Conservation (phyloP, 768 basidiomycete species). For the Calocybe indica region DNA sequence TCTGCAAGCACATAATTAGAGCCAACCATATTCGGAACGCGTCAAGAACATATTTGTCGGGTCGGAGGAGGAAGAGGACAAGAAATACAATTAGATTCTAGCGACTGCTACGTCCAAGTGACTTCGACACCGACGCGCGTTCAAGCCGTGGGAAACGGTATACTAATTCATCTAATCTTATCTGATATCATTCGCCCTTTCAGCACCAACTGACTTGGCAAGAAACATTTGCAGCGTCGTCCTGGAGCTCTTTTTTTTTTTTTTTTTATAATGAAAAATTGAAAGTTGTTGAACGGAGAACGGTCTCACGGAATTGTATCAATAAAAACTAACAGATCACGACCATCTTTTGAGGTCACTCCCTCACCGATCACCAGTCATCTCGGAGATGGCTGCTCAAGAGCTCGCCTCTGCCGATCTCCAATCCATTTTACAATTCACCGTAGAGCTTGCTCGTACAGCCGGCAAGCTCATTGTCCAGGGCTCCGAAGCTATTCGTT, state of each 20-base stretch:
- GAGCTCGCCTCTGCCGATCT: conserved; percentile 46
- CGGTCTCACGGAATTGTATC: no score
- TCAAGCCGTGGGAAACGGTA: conserved; percentile 34
- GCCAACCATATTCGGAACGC: conserved; percentile 88
- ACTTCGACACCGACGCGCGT: conserved; percentile 37
- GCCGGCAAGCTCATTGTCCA: conserved; percentile 75
- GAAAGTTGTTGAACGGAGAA: no score
- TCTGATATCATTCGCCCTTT: conserved; percentile 4
- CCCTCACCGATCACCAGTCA: no score
- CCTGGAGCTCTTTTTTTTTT: no score
- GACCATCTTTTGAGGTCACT: conserved; percentile 10
- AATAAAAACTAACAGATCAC: no score
- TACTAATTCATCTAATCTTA: conserved; percentile 33
- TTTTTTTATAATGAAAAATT: no score
- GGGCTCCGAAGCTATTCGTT: conserved; percentile 70
- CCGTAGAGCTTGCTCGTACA: conserved; percentile 60
- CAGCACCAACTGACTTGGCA: no score
- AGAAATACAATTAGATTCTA: no score
- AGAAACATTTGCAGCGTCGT: no score
- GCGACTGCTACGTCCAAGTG: conserved; percentile 17
- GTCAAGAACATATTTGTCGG: conserved; percentile 74
- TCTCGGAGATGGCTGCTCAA: conserved; percentile 18
- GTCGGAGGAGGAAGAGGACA: conserved; percentile 7
- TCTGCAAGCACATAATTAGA: conserved; percentile 2
- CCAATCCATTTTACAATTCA: conserved; percentile 59